Evolutionary conservation across 1,139 yeast genomes (phyloP).

Genomic region (Sugiyamaella paludigena): DNA sequence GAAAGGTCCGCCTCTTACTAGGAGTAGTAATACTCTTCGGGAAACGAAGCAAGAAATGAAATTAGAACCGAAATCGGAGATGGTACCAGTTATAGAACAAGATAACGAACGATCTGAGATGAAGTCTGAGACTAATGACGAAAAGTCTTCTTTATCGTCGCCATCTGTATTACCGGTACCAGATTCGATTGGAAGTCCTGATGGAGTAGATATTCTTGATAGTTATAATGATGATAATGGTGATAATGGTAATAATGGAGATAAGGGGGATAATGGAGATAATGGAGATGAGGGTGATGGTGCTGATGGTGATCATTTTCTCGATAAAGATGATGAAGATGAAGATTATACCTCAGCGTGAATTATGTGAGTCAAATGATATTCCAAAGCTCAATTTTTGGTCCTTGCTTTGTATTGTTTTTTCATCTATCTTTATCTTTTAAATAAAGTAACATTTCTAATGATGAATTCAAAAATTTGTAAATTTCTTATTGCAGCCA

Average conservation of each 20-base stretch:
- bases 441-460: too few relatives aligned
- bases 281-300: not conserved
- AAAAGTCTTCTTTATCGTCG: too few relatives aligned
- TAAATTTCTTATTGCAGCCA: too few relatives aligned
- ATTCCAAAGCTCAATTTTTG: too few relatives aligned
- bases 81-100: not conserved
- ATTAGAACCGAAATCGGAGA: not conserved
- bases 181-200: not conserved
- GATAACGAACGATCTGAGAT: not conserved
- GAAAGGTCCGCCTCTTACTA: not conserved
- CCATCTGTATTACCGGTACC: too few relatives aligned
- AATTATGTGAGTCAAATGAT: too few relatives aligned
- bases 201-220: not conserved
- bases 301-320: not conserved
- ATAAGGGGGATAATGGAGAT: not conserved
- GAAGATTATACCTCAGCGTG: slow-evolving; percentile 1
- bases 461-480: too few relatives aligned
- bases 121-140: slow-evolving; percentile 1
- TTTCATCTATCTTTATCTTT: too few relatives aligned
- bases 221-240: not conserved
- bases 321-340: not conserved
- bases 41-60: not conserved
- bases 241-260: not conserved
- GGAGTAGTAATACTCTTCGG: not conserved
- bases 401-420: too few relatives aligned